These are phyloP conservation scores for Lophiostoma macrostomum DNA, from an alignment of 495 filamentous ascomycete genomes.

Conservation along the genomic window DNA sequence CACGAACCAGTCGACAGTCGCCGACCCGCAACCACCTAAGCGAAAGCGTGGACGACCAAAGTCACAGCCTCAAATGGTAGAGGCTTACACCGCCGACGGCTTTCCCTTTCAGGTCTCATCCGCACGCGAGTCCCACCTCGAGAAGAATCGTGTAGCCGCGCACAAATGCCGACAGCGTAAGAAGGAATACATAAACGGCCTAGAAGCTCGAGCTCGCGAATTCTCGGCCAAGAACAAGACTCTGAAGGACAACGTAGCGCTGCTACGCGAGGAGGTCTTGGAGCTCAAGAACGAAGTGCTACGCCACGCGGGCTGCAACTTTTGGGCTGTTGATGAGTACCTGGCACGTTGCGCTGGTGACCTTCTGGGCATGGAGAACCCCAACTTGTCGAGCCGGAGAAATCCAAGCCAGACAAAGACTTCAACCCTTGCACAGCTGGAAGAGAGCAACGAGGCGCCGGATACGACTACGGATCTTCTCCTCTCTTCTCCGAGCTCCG, in stretches of 20 bases:
- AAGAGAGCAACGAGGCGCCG: no score
- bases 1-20: not conserved
- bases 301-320: conserved; percentile 44
- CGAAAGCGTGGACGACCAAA: conserved; percentile 25
- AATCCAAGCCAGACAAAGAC: no score
- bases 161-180: conserved; percentile 88
- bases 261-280: conserved; percentile 44
- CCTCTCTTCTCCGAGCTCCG: no score
- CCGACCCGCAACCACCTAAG: conserved; percentile 11
- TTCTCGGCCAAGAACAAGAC: conserved; percentile 32
- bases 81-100: conserved; percentile 14
- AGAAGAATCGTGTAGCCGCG: conserved; percentile 79
- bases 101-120: conserved; percentile 14
- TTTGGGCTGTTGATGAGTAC: conserved; percentile 32
- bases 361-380: conserved; percentile 35
- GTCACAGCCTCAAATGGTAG: conserved; percentile 4
- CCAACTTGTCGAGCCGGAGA: no score
- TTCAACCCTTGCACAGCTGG: no score
- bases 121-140: conserved; percentile 54
- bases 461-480: no score
- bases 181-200: conserved; percentile 52
- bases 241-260: conserved; percentile 32
- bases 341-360: conserved; percentile 41
- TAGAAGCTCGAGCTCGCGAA: conserved; percentile 32
- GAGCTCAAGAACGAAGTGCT: conserved; percentile 45